Evolutionary conservation across 768 basidiomycete species (phyloP).

Genomic region (Hygrocybe punicea): DNA sequence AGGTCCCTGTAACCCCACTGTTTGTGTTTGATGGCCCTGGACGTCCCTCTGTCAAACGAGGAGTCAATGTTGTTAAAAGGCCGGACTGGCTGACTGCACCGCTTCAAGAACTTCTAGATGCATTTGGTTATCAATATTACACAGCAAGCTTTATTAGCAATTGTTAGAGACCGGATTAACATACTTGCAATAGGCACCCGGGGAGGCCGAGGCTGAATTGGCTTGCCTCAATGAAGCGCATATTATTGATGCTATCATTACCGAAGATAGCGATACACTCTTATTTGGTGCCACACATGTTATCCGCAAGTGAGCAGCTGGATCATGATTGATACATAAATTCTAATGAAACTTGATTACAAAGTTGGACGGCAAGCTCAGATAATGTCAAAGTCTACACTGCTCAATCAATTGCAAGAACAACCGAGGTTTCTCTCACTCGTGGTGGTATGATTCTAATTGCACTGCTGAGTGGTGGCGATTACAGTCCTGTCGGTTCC

Average conservation of each 20-base stretch:
- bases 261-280: conserved; percentile 7
- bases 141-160: background rate
- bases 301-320: conserved; percentile 37
- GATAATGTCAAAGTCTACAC: conserved; percentile 35
- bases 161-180: background rate
- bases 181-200: conserved; percentile 6
- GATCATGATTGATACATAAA: background rate
- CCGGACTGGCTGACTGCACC: conserved; percentile 26
- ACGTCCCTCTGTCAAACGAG: conserved; percentile 42
- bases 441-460: conserved; percentile 32
- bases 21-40: conserved; percentile 52
- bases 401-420: conserved; percentile 12
- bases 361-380: conserved; percentile 36
- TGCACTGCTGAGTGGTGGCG: conserved; percentile 34
- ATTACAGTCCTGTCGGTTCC: conserved; percentile 30
- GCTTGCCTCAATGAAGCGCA: conserved; percentile 4
- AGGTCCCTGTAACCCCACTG: conserved; percentile 37
- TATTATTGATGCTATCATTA: conserved; percentile 6
- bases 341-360: background rate
- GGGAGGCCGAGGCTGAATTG: conserved; percentile 12
- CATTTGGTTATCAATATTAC: conserved; percentile 38
- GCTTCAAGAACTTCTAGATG: conserved; percentile 33
- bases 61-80: conserved; percentile 28
- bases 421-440: conserved; percentile 23
- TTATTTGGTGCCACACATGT: conserved; percentile 43